phyloP scores from a whole-genome alignment of 108 stramenopile species.

The Stephanodiscus minutulus region DNA sequence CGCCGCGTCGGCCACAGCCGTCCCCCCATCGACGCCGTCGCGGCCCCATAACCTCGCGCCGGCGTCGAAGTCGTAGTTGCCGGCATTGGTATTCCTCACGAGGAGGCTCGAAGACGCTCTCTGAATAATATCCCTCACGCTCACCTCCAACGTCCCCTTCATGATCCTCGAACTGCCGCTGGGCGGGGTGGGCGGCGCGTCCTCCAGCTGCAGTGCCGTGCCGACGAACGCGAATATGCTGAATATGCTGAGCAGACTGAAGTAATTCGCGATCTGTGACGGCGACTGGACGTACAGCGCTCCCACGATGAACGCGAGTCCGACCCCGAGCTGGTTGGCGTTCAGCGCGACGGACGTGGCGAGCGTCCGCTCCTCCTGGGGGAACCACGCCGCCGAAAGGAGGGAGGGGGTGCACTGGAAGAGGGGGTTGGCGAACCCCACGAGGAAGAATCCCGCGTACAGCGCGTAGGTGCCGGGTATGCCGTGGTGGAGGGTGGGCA shows the following conservation, averaged over 20 bases:
- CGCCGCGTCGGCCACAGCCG: background rate
- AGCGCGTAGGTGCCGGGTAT: constrained; percentile 64
- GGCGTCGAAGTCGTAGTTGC: background rate
- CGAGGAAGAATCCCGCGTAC: constrained; percentile 81
- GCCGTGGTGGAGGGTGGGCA: constrained; percentile 46
- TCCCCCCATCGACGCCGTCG: constrained; percentile 11
- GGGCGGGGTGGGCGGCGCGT: constrained; percentile 88
- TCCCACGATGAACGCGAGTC: constrained; percentile 82
- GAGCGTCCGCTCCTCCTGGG: constrained; percentile 81
- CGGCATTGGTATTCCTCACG: constrained; percentile 18
- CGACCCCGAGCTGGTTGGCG: constrained; percentile 86
- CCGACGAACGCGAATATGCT: constrained; percentile 72
- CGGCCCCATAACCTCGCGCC: too few relatives aligned
- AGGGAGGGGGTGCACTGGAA: constrained; percentile 89
- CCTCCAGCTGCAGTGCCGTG: constrained; percentile 76
- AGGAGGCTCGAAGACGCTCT: constrained; percentile 43
- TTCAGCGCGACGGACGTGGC: constrained; percentile 87
- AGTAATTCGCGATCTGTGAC: constrained; percentile 69
- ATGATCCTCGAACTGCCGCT: constrained; percentile 68
- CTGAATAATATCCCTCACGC: constrained; percentile 38
- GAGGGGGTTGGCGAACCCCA: constrained; percentile 82
- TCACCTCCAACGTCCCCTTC: constrained; percentile 46
- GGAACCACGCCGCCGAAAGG: constrained; percentile 85
- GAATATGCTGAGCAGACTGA: constrained; percentile 70
- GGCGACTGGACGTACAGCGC: constrained; percentile 62